These are phyloP conservation scores for Phytopythium montanum DNA, from an alignment of 352 stramenopile species.

Conservation along the genomic window DNA sequence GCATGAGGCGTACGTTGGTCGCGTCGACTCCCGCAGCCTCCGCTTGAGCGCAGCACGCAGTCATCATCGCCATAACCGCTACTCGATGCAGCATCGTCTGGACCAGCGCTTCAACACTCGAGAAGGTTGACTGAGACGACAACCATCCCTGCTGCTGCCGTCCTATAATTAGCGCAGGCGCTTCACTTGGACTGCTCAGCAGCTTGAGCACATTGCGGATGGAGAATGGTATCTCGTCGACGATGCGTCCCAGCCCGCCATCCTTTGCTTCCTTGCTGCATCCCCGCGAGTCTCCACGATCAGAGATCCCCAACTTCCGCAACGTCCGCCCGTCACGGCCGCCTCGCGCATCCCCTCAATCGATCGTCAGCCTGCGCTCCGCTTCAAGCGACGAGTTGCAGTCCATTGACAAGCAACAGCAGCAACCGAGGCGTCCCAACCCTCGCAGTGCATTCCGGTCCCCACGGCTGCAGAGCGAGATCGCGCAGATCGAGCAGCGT, in stretches of 20 bases:
- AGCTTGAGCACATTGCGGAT: neutral
- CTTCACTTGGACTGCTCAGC: neutral
- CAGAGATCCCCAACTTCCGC: neutral
- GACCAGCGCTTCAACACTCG: neutral
- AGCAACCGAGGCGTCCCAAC: neutral
- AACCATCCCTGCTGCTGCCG: neutral
- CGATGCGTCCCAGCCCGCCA: neutral
- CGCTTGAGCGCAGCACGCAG: neutral
- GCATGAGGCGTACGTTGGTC: conserved; percentile 18
- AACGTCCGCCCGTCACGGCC: neutral
- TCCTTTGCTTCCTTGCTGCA: neutral
- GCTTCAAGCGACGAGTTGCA: neutral
- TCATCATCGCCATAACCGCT: neutral
- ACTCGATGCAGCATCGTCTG: neutral
- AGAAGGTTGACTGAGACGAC: neutral
- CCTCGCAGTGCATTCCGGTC: conserved; percentile 24
- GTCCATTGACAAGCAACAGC: neutral
- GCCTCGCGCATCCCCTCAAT: neutral
- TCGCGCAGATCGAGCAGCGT: conserved; percentile 27
- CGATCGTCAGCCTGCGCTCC: neutral
- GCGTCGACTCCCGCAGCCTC: conserved; percentile 21
- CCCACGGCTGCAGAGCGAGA: conserved; percentile 22
- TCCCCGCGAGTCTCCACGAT: neutral
- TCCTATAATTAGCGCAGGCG: neutral
- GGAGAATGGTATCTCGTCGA: neutral